These are phyloP conservation scores for Yarrowia sp. DNA, from an alignment of 805 yeast species.

Conservation along the genomic window DNA sequence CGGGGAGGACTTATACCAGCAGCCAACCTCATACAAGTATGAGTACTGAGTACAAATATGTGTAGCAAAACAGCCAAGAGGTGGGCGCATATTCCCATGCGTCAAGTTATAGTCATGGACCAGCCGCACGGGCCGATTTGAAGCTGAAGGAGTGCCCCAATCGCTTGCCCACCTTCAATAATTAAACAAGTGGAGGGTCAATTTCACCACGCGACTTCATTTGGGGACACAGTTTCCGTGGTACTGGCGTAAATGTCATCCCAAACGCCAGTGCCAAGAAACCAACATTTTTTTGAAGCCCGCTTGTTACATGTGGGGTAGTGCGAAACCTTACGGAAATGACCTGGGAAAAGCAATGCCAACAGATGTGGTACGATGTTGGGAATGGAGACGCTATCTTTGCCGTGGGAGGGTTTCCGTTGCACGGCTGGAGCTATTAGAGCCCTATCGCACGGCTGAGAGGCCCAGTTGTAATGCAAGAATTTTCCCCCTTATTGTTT, in stretches of 20 bases:
- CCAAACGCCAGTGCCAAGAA: conserved; percentile 9
- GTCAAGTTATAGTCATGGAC: not conserved
- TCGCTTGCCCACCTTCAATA: conserved; percentile 3
- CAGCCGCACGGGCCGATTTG: not conserved
- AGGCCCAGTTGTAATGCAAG: not conserved
- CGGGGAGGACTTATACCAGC: conserved; percentile 12
- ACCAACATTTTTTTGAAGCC: conserved; percentile 3
- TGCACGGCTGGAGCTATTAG: conserved; percentile 4
- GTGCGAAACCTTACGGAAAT: conserved; percentile 9
- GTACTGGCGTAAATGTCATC: not conserved
- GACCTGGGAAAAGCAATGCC: not conserved
- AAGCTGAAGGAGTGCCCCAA: not conserved
- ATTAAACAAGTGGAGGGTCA: not conserved
- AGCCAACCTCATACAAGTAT: not conserved
- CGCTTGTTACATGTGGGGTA: conserved; percentile 21
- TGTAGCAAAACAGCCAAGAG: conserved; percentile 25
- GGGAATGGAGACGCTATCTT: not conserved
- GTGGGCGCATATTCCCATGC: conserved; percentile 9
- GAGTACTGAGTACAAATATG: not conserved
- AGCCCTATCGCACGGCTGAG: conserved; percentile 13
- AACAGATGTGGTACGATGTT: not conserved
- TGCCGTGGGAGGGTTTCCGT: not conserved
- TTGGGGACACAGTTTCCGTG: not conserved
- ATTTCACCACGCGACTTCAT: not conserved
- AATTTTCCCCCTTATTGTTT: not conserved